Percentiles rank a stretch among this genome's conserved stretches.
Evolutionary conservation across 1,139 yeast species (phyloP).

Genomic region (Lodderomyces elongisporus): DNA sequence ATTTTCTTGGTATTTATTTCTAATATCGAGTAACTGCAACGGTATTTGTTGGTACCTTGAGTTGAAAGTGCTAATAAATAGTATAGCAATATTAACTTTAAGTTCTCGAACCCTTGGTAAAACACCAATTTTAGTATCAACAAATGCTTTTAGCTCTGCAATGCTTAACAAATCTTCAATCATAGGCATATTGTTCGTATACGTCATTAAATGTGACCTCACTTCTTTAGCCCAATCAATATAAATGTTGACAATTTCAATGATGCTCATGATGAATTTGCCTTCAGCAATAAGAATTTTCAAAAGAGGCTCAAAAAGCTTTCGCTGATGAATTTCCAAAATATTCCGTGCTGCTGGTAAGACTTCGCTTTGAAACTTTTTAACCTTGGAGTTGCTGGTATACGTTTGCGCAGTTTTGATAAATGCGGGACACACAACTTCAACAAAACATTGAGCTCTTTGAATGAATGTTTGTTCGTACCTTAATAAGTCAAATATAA

Average conservation of each 20-base stretch:
- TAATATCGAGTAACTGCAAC: slow-evolving; percentile 59
- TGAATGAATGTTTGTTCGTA: slow-evolving; percentile 73
- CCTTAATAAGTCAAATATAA: slow-evolving; percentile 69
- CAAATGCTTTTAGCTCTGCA: slow-evolving; percentile 49
- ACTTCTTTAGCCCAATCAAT: slow-evolving; percentile 55
- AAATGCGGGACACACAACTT: slow-evolving; percentile 41
- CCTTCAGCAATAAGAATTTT: slow-evolving; percentile 49
- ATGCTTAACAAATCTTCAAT: slow-evolving; percentile 30
- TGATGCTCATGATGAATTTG: slow-evolving; percentile 49
- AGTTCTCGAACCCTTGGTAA: slow-evolving; percentile 40
- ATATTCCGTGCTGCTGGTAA: slow-evolving; percentile 60
- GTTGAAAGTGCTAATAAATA: slow-evolving; percentile 71
- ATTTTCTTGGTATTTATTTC: slow-evolving; percentile 39
- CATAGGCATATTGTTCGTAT: slow-evolving; percentile 47
- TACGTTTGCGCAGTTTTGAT: slow-evolving; percentile 44
- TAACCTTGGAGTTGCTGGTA: slow-evolving; percentile 19
- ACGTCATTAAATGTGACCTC: slow-evolving; percentile 45
- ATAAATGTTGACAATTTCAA: slow-evolving; percentile 57
- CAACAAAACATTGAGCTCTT: slow-evolving; percentile 62
- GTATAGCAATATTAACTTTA: slow-evolving; percentile 51
- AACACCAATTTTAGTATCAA: slow-evolving; percentile 39
- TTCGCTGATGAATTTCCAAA: slow-evolving; percentile 52
- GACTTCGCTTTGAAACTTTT: slow-evolving; percentile 51
- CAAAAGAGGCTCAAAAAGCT: slow-evolving; percentile 50
- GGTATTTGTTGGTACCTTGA: slow-evolving; percentile 71